Evolutionary conservation across 805 yeast genomes (phyloP).

Genomic region (Kuraishia floccosa): DNA sequence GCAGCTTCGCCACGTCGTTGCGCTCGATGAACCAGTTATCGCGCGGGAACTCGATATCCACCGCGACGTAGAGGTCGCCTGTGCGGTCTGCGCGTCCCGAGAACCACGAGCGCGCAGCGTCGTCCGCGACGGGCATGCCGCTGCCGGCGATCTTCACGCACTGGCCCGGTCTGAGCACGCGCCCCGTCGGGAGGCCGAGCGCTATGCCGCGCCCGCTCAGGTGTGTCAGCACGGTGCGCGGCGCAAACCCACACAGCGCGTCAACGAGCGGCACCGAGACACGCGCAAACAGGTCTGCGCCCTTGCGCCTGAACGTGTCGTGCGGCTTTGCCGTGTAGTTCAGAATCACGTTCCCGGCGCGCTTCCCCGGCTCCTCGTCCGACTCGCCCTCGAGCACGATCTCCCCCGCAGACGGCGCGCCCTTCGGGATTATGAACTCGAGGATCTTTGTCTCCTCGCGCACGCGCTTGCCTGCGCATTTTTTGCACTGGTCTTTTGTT

Average conservation of each 20-base stretch:
- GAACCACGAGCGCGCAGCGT: conserved; percentile 16
- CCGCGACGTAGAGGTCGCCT: conserved; percentile 63
- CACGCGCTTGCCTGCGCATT: conserved; percentile 57
- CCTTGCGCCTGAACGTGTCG: conserved; percentile 39
- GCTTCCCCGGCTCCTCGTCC: conserved; percentile 64
- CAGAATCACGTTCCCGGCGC: conserved; percentile 71
- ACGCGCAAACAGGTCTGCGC: conserved; percentile 52
- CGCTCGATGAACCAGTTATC: conserved; percentile 79
- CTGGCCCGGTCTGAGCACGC: conserved; percentile 73
- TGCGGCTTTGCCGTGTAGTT: conserved; percentile 39
- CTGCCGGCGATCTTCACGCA: conserved; percentile 51
- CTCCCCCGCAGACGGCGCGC: conserved; percentile 51
- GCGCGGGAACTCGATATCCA: conserved; percentile 72
- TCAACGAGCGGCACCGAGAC: conserved; percentile 61
- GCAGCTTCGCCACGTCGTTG: conserved; percentile 45
- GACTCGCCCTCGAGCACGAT: conserved; percentile 59
- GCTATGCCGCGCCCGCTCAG: conserved; percentile 70
- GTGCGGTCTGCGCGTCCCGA: conserved; percentile 13
- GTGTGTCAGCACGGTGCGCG: conserved; percentile 52
- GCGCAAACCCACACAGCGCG: conserved; percentile 72
- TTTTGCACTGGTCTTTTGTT: conserved; percentile 64
- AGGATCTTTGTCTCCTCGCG: conserved; percentile 57
- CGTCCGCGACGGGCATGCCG: conserved; percentile 67
- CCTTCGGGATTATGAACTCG: conserved; percentile 69
- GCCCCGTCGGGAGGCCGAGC: conserved; percentile 61